A percentile compares a stretch with the other conserved stretches of the same genome.
Conservation (phyloP, 805 yeast genomes). For the Schizosaccharomyces pombe region DNA sequence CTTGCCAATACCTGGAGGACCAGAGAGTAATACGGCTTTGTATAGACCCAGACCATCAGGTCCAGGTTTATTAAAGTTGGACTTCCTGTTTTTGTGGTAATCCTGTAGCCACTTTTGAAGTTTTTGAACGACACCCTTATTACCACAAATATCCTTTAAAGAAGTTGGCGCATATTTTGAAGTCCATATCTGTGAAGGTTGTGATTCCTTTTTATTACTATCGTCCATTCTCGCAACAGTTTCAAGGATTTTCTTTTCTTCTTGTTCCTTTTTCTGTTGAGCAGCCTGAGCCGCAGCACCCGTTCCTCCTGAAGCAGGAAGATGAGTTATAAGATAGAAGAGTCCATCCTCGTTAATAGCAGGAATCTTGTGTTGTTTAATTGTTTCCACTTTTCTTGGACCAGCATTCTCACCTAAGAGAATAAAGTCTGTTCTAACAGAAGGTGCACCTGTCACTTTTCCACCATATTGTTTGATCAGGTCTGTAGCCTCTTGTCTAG, state of each 20-base stretch:
- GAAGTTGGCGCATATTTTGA: constrained; percentile 70
- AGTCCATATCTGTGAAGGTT: constrained; percentile 46
- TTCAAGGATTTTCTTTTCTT: constrained; percentile 34
- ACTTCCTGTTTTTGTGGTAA: constrained; percentile 36
- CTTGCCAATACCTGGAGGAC: constrained; percentile 89
- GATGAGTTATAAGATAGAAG: constrained; percentile 38
- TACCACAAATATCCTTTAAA: constrained; percentile 68
- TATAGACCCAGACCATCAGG: constrained; percentile 43
- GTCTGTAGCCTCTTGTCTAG: constrained; percentile 50
- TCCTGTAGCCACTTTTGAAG: constrained; percentile 49
- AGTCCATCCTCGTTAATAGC: constrained; percentile 78
- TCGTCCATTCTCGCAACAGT: constrained; percentile 24
- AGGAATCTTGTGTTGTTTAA: constrained; percentile 47
- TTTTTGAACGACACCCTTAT: constrained; percentile 47
- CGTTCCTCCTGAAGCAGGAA: constrained; percentile 85
- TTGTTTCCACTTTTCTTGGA: constrained; percentile 71
- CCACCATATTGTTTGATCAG: constrained; percentile 79
- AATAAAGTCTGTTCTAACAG: constrained; percentile 65
- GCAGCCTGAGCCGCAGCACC: constrained; percentile 62
- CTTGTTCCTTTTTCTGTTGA: constrained; percentile 40
- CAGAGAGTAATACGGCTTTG: constrained; percentile 70
- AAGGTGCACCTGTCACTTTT: constrained; percentile 51
- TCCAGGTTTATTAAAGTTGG: constrained; percentile 33
- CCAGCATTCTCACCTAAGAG: constrained; percentile 94
- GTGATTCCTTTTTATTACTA: not conserved